Evolutionary conservation across 495 filamentous ascomycete species (phyloP), one percentile per base, ranked within the genome.

Genomic region (Penicillium angulare): DNA sequence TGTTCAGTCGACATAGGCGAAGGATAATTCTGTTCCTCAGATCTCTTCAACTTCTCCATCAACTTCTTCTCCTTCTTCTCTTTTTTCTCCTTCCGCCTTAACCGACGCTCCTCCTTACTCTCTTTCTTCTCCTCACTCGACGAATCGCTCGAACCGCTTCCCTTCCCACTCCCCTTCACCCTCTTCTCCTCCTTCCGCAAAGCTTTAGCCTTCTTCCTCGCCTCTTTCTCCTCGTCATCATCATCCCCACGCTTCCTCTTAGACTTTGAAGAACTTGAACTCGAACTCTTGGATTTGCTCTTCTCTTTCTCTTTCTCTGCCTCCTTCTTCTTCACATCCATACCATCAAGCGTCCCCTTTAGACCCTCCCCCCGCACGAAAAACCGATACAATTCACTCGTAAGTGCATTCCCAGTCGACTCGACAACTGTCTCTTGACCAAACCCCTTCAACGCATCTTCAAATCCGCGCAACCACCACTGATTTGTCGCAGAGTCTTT

Each of bases 391-490:
- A 96, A 73, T 22, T 89, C 87, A 26, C 80, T 75, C 26, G 65
- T 72, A 51, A 73, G 55, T 47, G 68, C 64, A 58, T 78, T 77
- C 31, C 53, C 53, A 40, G 48, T 42, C 32, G 50, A 54, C 9
- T 17, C 49, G 5, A 48, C 67, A 24, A 36, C 16, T 24, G 42
- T 63, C 62, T 89, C 85, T 17, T 61, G 27, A 9, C 71, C 74
- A 0, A 90, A 71, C 3, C 84, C 84, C 64, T 88, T 85, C 51
- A 92, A 69, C 22, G 85, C 84, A 61, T 86, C 81, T 69, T 92
- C 88, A 58, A 91, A 90, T 36, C 87, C 88, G 39, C 84, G 79
- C 49, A 90, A 67, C 88, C 88, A 92, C 88, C 88, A 92, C 55
- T 88, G 86, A 55, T 80, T 82, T 36, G 82, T 86, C 13, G 64